Percentiles rank a stretch among this genome's conserved stretches.
Conservation (phyloP, 2,329 filamentous ascomycete genomes). For the Samsoniella hepiali region DNA sequence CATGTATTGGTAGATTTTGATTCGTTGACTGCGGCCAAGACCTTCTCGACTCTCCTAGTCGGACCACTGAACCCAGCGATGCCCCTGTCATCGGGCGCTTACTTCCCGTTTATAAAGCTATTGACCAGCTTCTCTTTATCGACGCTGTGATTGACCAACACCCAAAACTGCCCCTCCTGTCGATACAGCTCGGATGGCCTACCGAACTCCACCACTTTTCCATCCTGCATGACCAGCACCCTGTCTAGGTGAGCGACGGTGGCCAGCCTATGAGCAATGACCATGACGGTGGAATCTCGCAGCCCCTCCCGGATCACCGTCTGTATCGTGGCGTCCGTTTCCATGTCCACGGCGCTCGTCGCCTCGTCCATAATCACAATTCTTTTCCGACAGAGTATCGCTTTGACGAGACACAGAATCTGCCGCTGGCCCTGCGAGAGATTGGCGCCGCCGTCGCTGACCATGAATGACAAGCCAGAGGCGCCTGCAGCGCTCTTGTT, state of each 20-base stretch:
- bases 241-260: slow-evolving; percentile 67
- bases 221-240: slow-evolving; percentile 62
- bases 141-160: neutral
- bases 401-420: slow-evolving; percentile 63
- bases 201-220: slow-evolving; percentile 59
- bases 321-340: slow-evolving; percentile 65
- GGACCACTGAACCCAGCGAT: too few relatives aligned
- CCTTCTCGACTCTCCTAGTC: too few relatives aligned
- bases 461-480: neutral
- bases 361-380: slow-evolving; percentile 72
- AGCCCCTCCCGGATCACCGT: slow-evolving; percentile 51
- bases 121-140: slow-evolving; percentile 3
- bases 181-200: slow-evolving; percentile 53
- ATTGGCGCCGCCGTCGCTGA: slow-evolving; percentile 24
- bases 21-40: too few relatives aligned
- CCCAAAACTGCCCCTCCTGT: slow-evolving; percentile 27
- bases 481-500: neutral
- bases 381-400: slow-evolving; percentile 55
- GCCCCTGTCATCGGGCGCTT: too few relatives aligned
- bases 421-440: slow-evolving; percentile 68
- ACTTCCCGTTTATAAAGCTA: neutral
- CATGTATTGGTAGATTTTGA: too few relatives aligned
- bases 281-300: slow-evolving; percentile 57
- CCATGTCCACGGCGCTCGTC: slow-evolving; percentile 67
- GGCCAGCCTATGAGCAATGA: slow-evolving; percentile 65